Evolutionary conservation across 768 basidiomycete genomes (phyloP).

Genomic region (Rhodotorula diobovata): DNA sequence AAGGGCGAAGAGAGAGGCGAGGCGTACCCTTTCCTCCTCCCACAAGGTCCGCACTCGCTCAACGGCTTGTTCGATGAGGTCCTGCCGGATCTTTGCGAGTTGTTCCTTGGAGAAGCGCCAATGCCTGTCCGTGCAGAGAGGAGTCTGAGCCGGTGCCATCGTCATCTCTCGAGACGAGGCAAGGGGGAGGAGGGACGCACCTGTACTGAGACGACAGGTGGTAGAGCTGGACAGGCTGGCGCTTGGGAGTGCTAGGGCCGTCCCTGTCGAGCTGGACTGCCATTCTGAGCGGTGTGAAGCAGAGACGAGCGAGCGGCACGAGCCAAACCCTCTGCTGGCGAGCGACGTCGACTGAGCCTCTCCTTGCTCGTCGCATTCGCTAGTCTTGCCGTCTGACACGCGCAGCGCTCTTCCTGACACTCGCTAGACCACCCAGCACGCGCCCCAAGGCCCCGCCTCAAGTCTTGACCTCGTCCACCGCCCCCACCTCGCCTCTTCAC

Average conservation of each 20-base stretch:
- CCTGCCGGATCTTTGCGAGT: conserved; percentile 59
- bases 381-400: no score
- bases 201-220: conserved; percentile 33
- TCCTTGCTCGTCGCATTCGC: background rate
- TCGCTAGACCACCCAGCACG: background rate
- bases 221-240: conserved; percentile 14
- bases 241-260: background rate
- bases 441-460: background rate
- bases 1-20: background rate
- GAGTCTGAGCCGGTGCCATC: background rate
- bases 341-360: no score
- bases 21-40: conserved; percentile 57
- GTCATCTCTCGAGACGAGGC: background rate
- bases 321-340: background rate
- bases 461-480: background rate
- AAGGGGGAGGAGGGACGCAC: background rate
- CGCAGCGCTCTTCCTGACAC: background rate
- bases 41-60: conserved; percentile 66
- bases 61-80: conserved; percentile 72
- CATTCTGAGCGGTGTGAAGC: background rate
- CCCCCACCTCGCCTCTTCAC: background rate
- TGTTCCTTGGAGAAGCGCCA: conserved; percentile 80
- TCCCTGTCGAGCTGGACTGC: background rate
- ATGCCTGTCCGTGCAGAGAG: conserved; percentile 54
- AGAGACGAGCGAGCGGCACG: background rate